These are phyloP conservation scores for Rhizopus microsporus DNA, from an alignment of 371 early-diverging fungal genomes.

Conservation along the genomic window DNA sequence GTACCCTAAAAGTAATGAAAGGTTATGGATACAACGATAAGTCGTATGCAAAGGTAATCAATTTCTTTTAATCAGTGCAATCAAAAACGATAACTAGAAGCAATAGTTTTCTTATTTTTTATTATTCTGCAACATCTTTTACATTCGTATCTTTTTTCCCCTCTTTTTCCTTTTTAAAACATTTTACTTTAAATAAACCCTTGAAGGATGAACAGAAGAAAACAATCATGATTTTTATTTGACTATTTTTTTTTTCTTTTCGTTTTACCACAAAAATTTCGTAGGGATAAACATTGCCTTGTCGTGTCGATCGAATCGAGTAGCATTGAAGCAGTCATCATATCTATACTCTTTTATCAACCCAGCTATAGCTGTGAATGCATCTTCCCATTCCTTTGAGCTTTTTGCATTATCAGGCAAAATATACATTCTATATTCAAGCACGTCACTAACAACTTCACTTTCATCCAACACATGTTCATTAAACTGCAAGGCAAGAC, in stretches of 20 bases:
- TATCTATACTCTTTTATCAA: slow-evolving; percentile 23
- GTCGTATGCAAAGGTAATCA: no score
- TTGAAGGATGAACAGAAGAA: no score
- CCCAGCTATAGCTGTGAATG: slow-evolving; percentile 24
- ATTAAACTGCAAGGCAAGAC: slow-evolving; percentile 45
- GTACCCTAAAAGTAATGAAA: no score
- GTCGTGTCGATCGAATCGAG: background rate
- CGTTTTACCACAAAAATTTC: slow-evolving; percentile 23
- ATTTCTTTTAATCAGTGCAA: no score
- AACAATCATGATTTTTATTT: no score
- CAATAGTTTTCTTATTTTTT: no score
- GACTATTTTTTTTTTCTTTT: background rate
- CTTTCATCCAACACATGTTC: slow-evolving; percentile 15
- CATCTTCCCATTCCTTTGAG: slow-evolving; percentile 38
- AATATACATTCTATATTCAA: slow-evolving; percentile 49
- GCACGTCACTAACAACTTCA: slow-evolving; percentile 15
- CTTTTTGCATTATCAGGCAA: slow-evolving; percentile 35
- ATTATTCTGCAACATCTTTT: no score
- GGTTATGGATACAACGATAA: no score
- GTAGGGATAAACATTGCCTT: slow-evolving; percentile 15
- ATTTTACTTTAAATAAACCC: no score
- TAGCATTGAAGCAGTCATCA: slow-evolving; percentile 15
- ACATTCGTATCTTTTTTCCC: no score
- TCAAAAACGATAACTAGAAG: no score
- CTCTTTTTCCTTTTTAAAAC: no score